Evolutionary conservation across 306 rosid genomes (phyloP).

Genomic region (Trifolium fragiferum): DNA sequence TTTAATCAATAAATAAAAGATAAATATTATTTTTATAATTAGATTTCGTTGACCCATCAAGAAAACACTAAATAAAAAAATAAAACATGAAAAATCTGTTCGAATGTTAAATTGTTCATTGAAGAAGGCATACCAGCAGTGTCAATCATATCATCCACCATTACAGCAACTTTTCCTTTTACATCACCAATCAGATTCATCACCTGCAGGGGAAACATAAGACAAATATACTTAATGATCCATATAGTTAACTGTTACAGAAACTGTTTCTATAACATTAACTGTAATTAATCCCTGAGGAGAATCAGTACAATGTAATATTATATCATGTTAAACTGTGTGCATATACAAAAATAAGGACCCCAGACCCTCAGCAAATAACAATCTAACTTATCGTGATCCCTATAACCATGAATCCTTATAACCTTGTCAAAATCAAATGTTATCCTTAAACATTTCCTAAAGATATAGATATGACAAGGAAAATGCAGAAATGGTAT

Average conservation of each 20-base stretch:
- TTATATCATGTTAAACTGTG: background rate
- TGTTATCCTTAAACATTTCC: no score
- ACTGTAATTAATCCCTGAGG: background rate
- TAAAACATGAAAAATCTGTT: background rate
- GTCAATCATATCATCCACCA: slow-evolving; percentile 99
- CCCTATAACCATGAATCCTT: background rate
- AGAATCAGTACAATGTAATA: background rate
- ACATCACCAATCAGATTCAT: slow-evolving; percentile 98
- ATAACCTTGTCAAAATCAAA: background rate
- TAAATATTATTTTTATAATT: background rate
- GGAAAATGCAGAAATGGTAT: background rate
- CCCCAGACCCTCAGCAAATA: background rate
- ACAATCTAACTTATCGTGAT: slow-evolving; percentile 9
- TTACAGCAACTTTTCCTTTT: slow-evolving; percentile 95
- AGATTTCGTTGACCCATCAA: slow-evolving; percentile 5
- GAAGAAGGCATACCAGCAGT: slow-evolving; percentile 81
- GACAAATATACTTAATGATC: slow-evolving; percentile 29
- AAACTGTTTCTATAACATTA: no score
- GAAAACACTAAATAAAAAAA: background rate
- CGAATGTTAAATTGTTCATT: slow-evolving; percentile 29
- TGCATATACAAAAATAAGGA: background rate
- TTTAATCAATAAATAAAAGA: slow-evolving; percentile 5
- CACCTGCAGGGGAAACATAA: slow-evolving; percentile 59
- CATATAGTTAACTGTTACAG: background rate
- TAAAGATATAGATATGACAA: background rate